Conservation (phyloP, 371 early-diverging fungal genomes). For the Encephalitozoon romaleae region DNA sequence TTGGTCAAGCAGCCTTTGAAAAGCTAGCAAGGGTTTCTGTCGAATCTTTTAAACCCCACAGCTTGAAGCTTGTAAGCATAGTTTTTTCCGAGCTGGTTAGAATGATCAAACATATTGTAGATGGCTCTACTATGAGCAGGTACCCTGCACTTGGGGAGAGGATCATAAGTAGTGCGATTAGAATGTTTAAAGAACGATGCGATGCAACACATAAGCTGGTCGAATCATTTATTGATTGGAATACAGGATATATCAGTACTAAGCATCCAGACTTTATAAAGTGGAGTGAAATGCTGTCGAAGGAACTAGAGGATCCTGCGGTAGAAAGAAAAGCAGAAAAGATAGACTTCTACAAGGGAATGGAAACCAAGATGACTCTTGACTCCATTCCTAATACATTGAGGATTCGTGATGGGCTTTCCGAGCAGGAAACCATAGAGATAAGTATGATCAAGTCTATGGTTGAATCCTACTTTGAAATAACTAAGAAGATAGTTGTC, state of each 20-base stretch:
- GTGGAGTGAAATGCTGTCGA: slow-evolving; percentile 65
- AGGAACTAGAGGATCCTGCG: slow-evolving; percentile 9
- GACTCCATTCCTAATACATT: slow-evolving; percentile 73
- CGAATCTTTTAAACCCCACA: slow-evolving; percentile 69
- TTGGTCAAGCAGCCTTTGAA: slow-evolving; percentile 90
- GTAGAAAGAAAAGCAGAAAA: slow-evolving; percentile 1
- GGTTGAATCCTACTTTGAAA: slow-evolving; percentile 83
- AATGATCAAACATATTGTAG: slow-evolving; percentile 60
- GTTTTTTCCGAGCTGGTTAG: slow-evolving; percentile 75
- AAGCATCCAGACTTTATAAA: slow-evolving; percentile 86
- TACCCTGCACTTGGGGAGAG: slow-evolving; percentile 71
- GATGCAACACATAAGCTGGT: slow-evolving; percentile 66
- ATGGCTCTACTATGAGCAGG: slow-evolving; percentile 64
- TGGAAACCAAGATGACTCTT: slow-evolving; percentile 31
- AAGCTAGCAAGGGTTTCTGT: slow-evolving; percentile 83
- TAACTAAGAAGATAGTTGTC: slow-evolving; percentile 86
- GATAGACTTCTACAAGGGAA: slow-evolving; percentile 30
- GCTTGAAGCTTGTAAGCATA: slow-evolving; percentile 71
- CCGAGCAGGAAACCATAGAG: slow-evolving; percentile 86
- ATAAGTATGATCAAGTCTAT: slow-evolving; percentile 91
- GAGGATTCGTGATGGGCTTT: slow-evolving; percentile 79
- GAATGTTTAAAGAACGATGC: slow-evolving; percentile 68
- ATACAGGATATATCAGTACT: slow-evolving; percentile 87
- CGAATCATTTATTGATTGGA: slow-evolving; percentile 70
- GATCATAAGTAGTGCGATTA: slow-evolving; percentile 69